Conservation (phyloP, 768 basidiomycete species). For the Suillus spraguei region DNA sequence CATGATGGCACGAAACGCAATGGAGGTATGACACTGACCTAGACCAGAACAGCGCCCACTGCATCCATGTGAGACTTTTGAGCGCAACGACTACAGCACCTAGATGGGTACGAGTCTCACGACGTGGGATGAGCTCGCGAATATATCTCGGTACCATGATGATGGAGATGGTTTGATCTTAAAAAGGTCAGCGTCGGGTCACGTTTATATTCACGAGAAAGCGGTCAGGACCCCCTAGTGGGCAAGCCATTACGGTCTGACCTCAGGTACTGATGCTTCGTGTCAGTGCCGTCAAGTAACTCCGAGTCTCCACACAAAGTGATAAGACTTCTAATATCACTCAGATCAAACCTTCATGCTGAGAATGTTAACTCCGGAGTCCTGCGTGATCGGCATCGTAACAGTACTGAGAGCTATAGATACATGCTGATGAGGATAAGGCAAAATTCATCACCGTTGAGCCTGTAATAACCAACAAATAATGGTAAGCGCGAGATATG, state of each 20-base stretch:
- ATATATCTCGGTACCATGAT: constrained; percentile 55
- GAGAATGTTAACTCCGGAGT: neutral
- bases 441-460: neutral
- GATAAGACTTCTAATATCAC: neutral
- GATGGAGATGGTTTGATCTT: neutral
- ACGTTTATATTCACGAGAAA: neutral
- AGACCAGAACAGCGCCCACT: constrained; percentile 61
- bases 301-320: neutral
- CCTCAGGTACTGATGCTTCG: neutral
- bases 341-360: neutral
- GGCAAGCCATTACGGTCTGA: neutral
- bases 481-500: neutral
- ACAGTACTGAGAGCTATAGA: neutral
- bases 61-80: constrained; percentile 48
- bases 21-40: constrained; percentile 40
- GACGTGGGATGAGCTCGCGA: constrained; percentile 49
- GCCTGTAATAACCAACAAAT: neutral
- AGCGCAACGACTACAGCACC: constrained; percentile 49
- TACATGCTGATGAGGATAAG: neutral
- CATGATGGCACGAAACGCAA: neutral
- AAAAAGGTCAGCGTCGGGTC: neutral
- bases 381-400: neutral
- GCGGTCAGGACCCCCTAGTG: neutral
- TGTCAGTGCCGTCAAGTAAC: neutral
- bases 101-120: constrained; percentile 40